Percentiles rank a stretch among this genome's conserved stretches.
Evolutionary conservation across 192 early-diverging fungal genomes (phyloP).

Genomic region (Paraglomus brasilianum): DNA sequence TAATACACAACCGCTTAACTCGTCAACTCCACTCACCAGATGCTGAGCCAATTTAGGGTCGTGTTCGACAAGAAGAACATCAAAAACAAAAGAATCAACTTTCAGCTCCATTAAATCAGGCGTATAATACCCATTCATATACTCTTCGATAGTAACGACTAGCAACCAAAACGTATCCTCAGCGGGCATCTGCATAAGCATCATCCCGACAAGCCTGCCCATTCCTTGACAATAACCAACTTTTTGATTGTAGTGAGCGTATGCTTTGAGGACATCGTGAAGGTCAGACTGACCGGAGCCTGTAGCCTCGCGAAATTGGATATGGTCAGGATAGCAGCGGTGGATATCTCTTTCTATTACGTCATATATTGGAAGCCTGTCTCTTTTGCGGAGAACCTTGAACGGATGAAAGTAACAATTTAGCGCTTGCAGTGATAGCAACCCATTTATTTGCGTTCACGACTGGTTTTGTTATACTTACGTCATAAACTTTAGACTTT

Average conservation of each 20-base stretch:
- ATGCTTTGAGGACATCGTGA: constrained; percentile 76
- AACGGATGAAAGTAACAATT: constrained; percentile 16
- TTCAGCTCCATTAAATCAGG: constrained; percentile 70
- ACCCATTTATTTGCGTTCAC: too few relatives aligned
- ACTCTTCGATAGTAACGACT: constrained; percentile 68
- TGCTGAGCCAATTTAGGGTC: constrained; percentile 66
- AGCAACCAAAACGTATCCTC: constrained; percentile 92
- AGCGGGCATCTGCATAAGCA: constrained; percentile 82
- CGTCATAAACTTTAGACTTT: constrained; percentile 51
- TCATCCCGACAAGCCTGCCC: constrained; percentile 87
- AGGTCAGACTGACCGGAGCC: constrained; percentile 78
- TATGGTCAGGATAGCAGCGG: constrained; percentile 88
- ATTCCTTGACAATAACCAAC: constrained; percentile 97
- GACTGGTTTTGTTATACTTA: neutral
- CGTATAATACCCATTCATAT: constrained; percentile 79
- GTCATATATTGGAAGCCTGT: constrained; percentile 67
- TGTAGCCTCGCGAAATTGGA: constrained; percentile 68
- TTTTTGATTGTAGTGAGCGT: constrained; percentile 79
- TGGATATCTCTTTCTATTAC: constrained; percentile 89
- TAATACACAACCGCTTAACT: neutral
- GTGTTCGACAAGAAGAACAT: constrained; percentile 67
- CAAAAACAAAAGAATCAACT: constrained; percentile 83
- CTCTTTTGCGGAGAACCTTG: constrained; percentile 39
- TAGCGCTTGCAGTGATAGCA: too few relatives aligned
- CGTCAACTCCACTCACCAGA: constrained; percentile 45